A percentile compares a stretch with the other conserved stretches of the same genome.
phyloP scores from a whole-genome alignment of 2,329 filamentous ascomycete genomes.

The Alternaria triticina region DNA sequence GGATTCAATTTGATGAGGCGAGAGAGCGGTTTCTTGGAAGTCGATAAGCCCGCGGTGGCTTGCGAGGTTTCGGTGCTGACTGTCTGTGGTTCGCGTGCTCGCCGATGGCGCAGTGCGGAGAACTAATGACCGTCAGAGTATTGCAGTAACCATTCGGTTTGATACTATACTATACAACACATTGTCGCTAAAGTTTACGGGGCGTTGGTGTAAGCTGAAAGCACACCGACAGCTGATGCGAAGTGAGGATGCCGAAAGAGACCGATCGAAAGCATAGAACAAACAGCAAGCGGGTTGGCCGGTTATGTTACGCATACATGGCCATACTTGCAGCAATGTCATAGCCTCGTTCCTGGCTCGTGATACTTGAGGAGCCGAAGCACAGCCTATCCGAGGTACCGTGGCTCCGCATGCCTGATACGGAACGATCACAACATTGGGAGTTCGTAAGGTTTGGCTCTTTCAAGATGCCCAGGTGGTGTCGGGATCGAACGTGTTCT shows the following conservation, averaged over 20 bases:
- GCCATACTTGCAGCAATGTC: not conserved
- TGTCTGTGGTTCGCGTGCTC: not conserved
- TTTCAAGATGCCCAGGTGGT: not conserved
- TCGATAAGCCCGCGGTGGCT: not conserved
- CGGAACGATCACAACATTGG: not conserved
- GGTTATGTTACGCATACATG: not conserved
- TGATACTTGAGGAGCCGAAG: not conserved
- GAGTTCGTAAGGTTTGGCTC: not conserved
- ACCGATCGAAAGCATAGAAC: not conserved
- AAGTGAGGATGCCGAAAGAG: not conserved
- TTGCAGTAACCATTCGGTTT: not conserved
- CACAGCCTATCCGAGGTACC: not conserved
- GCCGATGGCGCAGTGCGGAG: not conserved
- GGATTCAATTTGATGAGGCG: not conserved
- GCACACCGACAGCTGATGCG: not conserved
- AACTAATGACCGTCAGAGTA: not conserved
- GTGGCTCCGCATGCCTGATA: not conserved
- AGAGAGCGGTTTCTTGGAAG: not conserved
- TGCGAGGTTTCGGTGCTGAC: not conserved
- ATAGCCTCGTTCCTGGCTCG: not conserved
- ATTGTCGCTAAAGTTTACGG: not conserved
- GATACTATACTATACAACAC: not conserved
- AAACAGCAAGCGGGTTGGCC: not conserved
- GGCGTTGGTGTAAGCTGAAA: not conserved
- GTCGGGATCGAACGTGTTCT: not conserved